These are phyloP conservation scores for Parsonsia alboflavescens DNA, from an alignment of 257 asterid genomes.

Conservation along the genomic window DNA sequence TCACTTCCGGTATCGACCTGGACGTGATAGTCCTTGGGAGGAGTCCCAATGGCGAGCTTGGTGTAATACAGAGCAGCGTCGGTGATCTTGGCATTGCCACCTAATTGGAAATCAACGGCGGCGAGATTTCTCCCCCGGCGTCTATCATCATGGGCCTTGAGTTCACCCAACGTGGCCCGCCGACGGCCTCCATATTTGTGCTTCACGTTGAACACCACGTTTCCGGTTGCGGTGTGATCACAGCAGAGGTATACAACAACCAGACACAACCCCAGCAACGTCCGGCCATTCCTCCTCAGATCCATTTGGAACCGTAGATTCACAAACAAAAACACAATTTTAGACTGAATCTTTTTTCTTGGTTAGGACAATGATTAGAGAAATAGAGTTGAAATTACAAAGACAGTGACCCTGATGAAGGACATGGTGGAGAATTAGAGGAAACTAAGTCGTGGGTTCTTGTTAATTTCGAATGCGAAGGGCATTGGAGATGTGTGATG, in stretches of 20 bases:
- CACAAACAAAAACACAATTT: too few relatives aligned
- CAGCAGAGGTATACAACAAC: constrained; percentile 9
- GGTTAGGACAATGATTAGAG: neutral
- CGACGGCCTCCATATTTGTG: constrained; percentile 23
- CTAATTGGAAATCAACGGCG: constrained; percentile 17
- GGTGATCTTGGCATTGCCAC: constrained; percentile 23
- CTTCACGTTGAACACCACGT: constrained; percentile 22
- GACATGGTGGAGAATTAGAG: neutral
- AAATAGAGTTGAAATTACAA: neutral
- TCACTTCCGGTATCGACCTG: constrained; percentile 83
- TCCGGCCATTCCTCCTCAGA: constrained; percentile 2
- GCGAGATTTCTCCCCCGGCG: constrained; percentile 22
- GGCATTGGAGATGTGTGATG: neutral
- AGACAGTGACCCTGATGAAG: neutral
- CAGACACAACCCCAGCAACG: neutral
- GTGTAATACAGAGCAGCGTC: constrained; percentile 52
- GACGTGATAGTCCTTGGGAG: constrained; percentile 55
- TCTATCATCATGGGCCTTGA: constrained; percentile 18
- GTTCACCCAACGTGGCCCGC: constrained; percentile 6
- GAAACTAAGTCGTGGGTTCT: neutral
- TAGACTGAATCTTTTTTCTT: neutral
- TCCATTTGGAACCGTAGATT: constrained; percentile 6
- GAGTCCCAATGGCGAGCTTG: constrained; percentile 64
- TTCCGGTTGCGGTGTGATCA: constrained; percentile 5
- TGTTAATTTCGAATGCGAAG: neutral